Base-by-base conservation (phyloP, 2,329 filamentous ascomycete genomes). In the Penicillium griseofulvum region DNA sequence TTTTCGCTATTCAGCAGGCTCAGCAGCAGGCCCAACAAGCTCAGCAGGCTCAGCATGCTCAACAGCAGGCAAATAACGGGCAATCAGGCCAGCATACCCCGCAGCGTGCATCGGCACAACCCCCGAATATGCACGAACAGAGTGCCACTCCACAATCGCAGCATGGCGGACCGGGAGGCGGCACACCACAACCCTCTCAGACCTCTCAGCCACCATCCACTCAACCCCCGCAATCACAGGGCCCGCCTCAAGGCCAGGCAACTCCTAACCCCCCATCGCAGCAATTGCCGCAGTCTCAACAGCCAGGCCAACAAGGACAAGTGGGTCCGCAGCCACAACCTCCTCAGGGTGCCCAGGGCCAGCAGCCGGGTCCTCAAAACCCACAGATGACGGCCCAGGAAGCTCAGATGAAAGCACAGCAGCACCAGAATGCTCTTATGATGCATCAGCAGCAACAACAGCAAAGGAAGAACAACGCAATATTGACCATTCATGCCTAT, bases 401-500 rank as follows among this genome's bases (percentile, higher is more conserved):
- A 45, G 71, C 68, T 10, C 73, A 77, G 48, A 51, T 76, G 55
- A 75, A 76, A 64, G 66, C 68, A 7, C 68, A 70, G 44, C 74
- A 76, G 41, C 73, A 74, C 16, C 72, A 77, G 37, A 71, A 71
- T 49, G 68, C 70, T 24, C 57, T 68, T 22, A 68, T 76, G 63
- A 71, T 77, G 65, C 71, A 76, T 65, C 71, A 74, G 34, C 68
- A 70, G 43, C 65, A 67, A 48, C 62, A 58, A 14, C 54, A 55
- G 34, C 52, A 58, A 56, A 59, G 71, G 31, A 72, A 73, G 55
- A 77, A 76, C 26, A 68, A 74, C 19, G 77, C 78, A 22, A 79
- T 84, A 11, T 60, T 85, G 55, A 78, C 77, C 59, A 68, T 87
- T 37, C 74, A 84, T 59, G 76, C 76, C 43, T 85, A 85, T 60